Evolutionary conservation across 2,329 filamentous ascomycete species (phyloP), one percentile per base, ranked within the genome.

Genomic region (Colletotrichum costaricense): DNA sequence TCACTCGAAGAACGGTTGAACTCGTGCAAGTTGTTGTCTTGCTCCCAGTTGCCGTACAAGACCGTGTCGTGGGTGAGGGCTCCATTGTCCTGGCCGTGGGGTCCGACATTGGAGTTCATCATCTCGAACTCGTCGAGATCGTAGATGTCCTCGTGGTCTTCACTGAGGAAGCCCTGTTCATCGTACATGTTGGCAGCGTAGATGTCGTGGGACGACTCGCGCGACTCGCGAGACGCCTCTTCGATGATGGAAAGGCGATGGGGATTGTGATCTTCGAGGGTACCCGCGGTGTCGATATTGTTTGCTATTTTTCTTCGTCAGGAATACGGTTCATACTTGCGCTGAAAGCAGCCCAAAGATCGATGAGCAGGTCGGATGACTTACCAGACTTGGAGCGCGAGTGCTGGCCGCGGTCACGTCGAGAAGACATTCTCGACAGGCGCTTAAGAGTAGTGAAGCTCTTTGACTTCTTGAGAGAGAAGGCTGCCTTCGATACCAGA

Each of bases 191-290:
- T 26, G 26, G n/a, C 14, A 12, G 11, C 4, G 49, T 24, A 2
- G 5, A 22, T 9, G 16, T 19, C 28, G 11, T 46, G 9, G 11
- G 19, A 30, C 52, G 38, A 33, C 11, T 73, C 67, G 6, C 49
- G 67, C 52, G 38, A 33, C 11, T 73, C 67, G 9, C 49, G 67
- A 4, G 63, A 74, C 7, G 42, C 69, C 58, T 74, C 72, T 28
- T 72, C 63, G 58, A 74, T 74, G 58, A 73, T 74, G 12, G 72
- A 74, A 14, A 74, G 72, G 3, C 56, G 63, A 35, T 74, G 72
- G 49, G 72, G 72, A 16, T 30, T 74, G 9, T 74, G 72, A 6
- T 16, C 63, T 35, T 63, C 57, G 4, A 72, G 24, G 5, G 24
- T 46, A 9, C 5, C 49, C 6, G 11, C 24, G 12, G 26, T n/a